These are phyloP conservation scores for Fusarium sp. DNA, from an alignment of 2,329 filamentous ascomycete genomes.

Conservation along the genomic window DNA sequence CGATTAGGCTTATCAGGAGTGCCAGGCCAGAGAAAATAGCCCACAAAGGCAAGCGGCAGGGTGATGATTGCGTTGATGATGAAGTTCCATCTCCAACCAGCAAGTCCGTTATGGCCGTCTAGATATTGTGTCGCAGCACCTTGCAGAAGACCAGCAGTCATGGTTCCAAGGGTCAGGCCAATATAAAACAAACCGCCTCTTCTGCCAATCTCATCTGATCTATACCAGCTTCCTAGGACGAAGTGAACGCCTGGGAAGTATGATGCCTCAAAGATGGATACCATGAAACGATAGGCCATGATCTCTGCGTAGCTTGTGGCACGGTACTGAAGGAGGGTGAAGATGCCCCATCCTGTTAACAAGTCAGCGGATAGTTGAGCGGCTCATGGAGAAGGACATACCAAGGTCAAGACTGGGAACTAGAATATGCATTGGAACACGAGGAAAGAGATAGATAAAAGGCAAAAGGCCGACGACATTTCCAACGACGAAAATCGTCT, in stretches of 20 bases:
- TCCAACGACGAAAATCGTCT: background rate
- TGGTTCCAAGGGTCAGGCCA: background rate
- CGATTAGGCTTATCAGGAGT: background rate
- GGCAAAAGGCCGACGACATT: background rate
- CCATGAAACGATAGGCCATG: background rate
- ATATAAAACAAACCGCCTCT: background rate
- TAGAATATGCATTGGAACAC: background rate
- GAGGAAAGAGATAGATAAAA: background rate
- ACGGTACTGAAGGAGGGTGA: background rate
- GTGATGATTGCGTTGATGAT: background rate
- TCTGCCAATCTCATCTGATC: background rate
- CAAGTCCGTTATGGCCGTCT: background rate
- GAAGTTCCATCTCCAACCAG: background rate
- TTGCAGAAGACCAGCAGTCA: background rate
- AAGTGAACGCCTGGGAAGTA: background rate
- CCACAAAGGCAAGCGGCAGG: accelerated
- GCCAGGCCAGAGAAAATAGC: background rate
- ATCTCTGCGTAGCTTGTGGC: background rate
- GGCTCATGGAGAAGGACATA: background rate
- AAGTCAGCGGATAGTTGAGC: background rate
- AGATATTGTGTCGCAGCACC: background rate
- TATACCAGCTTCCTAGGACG: background rate
- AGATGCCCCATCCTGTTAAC: background rate
- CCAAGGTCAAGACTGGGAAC: background rate
- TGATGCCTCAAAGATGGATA: background rate